Evolutionary conservation across 352 stramenopile genomes (phyloP).

Genomic region (Globisporangium solare): DNA sequence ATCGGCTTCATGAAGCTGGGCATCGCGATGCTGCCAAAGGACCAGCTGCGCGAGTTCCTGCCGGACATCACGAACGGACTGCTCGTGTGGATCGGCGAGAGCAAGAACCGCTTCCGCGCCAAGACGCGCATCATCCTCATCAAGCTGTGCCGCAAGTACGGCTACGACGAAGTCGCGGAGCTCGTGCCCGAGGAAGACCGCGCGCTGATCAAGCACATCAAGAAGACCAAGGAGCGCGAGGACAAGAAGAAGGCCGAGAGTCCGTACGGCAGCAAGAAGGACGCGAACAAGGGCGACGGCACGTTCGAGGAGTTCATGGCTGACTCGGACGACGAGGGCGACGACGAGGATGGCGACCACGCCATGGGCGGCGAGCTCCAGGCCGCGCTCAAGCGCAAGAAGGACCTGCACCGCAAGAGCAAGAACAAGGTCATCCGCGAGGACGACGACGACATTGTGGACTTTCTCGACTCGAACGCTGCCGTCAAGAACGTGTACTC

Average conservation of each 20-base stretch:
- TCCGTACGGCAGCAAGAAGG: conserved; percentile 39
- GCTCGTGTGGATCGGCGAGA: conserved; percentile 92
- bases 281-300: conserved; percentile 15
- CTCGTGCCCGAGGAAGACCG: conserved; percentile 89
- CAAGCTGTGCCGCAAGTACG: conserved; percentile 93
- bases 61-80: conserved; percentile 91
- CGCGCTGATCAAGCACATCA: conserved; percentile 93
- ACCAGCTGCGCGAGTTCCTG: conserved; percentile 88
- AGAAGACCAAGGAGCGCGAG: conserved; percentile 92
- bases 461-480: conserved; percentile 90
- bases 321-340: conserved; percentile 77
- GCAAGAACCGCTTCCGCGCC: conserved; percentile 93
- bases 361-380: conserved; percentile 62
- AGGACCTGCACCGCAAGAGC: conserved; percentile 44
- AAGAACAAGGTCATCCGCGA: conserved; percentile 78
- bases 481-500: conserved; percentile 87
- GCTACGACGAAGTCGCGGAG: conserved; percentile 88
- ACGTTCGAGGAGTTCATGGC: conserved; percentile 83
- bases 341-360: conserved; percentile 65
- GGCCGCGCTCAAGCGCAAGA: conserved; percentile 78
- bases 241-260: conserved; percentile 84
- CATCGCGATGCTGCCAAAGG: conserved; percentile 87
- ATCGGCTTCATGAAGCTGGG: conserved; percentile 95
- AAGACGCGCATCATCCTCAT: conserved; percentile 96
- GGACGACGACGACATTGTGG: conserved; percentile 87